Base-by-base conservation (phyloP, 1,284 basidiomycete species). In the Cystobasidium slooffiae region DNA sequence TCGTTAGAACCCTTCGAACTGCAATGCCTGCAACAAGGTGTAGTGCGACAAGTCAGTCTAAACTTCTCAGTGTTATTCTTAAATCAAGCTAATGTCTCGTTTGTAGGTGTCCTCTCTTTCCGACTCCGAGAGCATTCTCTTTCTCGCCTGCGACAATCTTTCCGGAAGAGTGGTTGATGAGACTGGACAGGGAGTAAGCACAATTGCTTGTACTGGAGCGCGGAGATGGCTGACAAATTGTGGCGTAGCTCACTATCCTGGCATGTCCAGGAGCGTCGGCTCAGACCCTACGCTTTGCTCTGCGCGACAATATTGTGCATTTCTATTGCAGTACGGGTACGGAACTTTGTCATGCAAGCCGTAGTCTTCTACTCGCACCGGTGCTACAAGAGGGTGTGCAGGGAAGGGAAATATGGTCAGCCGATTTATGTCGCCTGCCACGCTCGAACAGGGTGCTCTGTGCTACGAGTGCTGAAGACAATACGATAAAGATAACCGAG, bases 381-480 rank as follows among this genome's bases (percentile, higher is more conserved):
- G 43, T 72, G 14, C 22, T 63, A 6, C 69, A 72, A 55, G 37
- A 58, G n/a, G 69, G 59, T 16, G 18, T 72, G 31, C 69, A 72
- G 41, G 69, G 69, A 18, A 46, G 61, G 12, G 69, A 72, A 49
- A 72, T 64, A 18, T 58, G 61, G 41, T 63, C 52, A 4, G 51
- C 64, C 12, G 69, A 55, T 37, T 39, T 64, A 8, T 49, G 51
- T 22, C 59, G 44, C 37, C 46, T 72, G 12, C 20, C 20, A 2
- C 10, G 43, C 9, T 58, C 66, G 18, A 18, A 24, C 5, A 39
- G 44, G n/a, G 41, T 72, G 6, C n/a, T 72, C 16, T 55, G 52
- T 44, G 69, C 61, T 22, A 72, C 69, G 22, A 58, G 59, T 39
- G 52, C 69, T 41, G 69, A 72, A 55, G 69, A 72, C 49, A 58